These are phyloP conservation scores for Trichopus zeylanicus DNA, from an alignment of 116 monocot species.

Conservation along the genomic window DNA sequence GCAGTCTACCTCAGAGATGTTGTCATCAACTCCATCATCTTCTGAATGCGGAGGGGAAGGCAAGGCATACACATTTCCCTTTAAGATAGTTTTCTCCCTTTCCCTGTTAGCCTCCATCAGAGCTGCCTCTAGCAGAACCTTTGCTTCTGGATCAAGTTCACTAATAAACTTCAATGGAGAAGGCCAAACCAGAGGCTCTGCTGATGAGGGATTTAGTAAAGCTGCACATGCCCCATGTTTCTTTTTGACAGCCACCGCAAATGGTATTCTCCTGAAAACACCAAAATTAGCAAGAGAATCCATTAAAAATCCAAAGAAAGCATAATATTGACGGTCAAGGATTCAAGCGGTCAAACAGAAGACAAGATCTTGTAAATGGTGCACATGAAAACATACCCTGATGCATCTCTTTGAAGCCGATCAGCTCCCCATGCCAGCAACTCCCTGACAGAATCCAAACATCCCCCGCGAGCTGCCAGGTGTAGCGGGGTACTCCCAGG, in stretches of 20 bases:
- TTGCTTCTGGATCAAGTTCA: slow-evolving; percentile 67
- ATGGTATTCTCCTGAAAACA: slow-evolving; percentile 63
- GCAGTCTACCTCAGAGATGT: slow-evolving; percentile 51
- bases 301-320: no score
- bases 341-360: no score
- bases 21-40: slow-evolving; percentile 53
- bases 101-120: slow-evolving; percentile 78
- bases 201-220: slow-evolving; percentile 73
- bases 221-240: slow-evolving; percentile 71
- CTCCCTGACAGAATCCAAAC: slow-evolving; percentile 67
- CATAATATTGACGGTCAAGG: no score
- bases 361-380: background rate
- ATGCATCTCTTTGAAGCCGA: slow-evolving; percentile 67
- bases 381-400: slow-evolving; percentile 36
- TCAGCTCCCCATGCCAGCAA: slow-evolving; percentile 94
- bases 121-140: slow-evolving; percentile 70
- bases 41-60: slow-evolving; percentile 48
- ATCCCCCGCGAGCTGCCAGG: slow-evolving; percentile 77
- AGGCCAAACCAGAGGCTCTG: slow-evolving; percentile 93
- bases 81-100: slow-evolving; percentile 74
- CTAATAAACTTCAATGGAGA: slow-evolving; percentile 88
- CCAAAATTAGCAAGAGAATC: background rate
- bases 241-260: slow-evolving; percentile 53
- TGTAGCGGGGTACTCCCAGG: slow-evolving; percentile 90
- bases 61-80: slow-evolving; percentile 36